Evolutionary conservation across 352 stramenopile genomes (phyloP), one percentile per base, ranked within the genome.

Genomic region (Pythium aristosporum): DNA sequence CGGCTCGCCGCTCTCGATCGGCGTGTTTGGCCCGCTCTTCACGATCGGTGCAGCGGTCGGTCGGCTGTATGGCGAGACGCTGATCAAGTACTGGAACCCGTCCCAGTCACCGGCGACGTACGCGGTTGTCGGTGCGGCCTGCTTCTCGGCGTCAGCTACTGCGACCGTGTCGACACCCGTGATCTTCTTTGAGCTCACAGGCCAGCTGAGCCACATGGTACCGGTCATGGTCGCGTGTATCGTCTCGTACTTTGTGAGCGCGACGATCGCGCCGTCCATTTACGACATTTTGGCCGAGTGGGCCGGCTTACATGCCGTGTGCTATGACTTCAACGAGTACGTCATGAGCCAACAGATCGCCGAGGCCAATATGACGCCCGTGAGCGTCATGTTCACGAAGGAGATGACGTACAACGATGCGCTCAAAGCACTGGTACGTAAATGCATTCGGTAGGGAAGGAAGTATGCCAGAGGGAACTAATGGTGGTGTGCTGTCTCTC

Each of bases 81-180:
- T 96, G 2, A 80, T 89, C 68, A 84, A 85, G 61, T 77, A 89
- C 52, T 91, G 83, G 77, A 89, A 80, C 50, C 77, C 82, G n/a
- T 80, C 78, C 12, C 82, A 92, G 57, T 90, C 82, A 0, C 80
- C 84, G 16, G 83, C 83, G 0, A 90, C 85, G 8, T 98, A 97
- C 48, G 89, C 92, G 0, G 81, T 98, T 21, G 91, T 98, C 11
- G 94, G 92, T 2, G 94, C 94, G 3, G 93, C 92, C 9, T 92
- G 88, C 53, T 96, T 98, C 59, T 74, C 91, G 1, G 89, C 89
- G 0, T 96, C 90, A 5, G 92, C 93, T 11, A 98, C 94, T 5
- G 73, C 93, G 52, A 95, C 93, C 0, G 86, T 98, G 8, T 97
- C 85, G 0, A 94, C 85, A 1, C 80, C 83, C 0, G 82, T 94